These are phyloP conservation scores for Macrolepiota fuliginosa DNA, from an alignment of 768 basidiomycete genomes.

Conservation along the genomic window DNA sequence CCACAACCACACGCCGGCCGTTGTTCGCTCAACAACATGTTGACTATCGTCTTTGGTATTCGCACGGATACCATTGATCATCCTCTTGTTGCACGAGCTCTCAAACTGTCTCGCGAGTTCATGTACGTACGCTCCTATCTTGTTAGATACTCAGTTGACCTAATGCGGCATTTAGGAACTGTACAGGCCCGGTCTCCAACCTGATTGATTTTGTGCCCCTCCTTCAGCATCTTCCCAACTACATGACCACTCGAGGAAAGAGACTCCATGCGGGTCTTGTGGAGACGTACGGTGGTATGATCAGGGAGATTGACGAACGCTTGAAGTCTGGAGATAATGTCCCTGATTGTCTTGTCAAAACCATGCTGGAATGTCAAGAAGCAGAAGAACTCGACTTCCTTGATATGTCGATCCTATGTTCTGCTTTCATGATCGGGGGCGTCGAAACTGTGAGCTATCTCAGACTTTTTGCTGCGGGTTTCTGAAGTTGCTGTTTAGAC, in stretches of 20 bases:
- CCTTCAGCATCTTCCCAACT: conserved; percentile 38
- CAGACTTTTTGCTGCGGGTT: background rate
- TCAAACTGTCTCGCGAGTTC: conserved; percentile 40
- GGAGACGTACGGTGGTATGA: conserved; percentile 36
- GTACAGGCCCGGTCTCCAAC: conserved; percentile 43
- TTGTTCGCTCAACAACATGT: conserved; percentile 43
- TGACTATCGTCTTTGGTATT: conserved; percentile 39
- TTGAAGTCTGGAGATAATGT: conserved; percentile 35
- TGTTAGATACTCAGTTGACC: background rate
- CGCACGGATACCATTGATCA: conserved; percentile 37
- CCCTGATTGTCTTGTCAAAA: conserved; percentile 42
- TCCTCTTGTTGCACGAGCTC: conserved; percentile 32
- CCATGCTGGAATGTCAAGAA: conserved; percentile 28
- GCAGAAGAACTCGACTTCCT: conserved; percentile 34
- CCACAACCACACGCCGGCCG: conserved; percentile 37
- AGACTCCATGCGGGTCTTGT: conserved; percentile 37
- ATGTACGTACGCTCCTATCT: conserved; percentile 29
- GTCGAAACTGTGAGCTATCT: conserved; percentile 30
- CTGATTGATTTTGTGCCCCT: conserved; percentile 41
- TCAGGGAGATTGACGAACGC: conserved; percentile 32
- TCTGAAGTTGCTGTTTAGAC: conserved; percentile 20
- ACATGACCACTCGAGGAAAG: conserved; percentile 33
- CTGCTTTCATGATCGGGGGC: conserved; percentile 44
- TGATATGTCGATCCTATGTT: conserved; percentile 38
- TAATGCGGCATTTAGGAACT: conserved; percentile 25